A percentile compares a stretch with the other conserved stretches of the same genome.
Conservation (phyloP, 495 filamentous ascomycete genomes). For the Aspergillus carlsbadensis region DNA sequence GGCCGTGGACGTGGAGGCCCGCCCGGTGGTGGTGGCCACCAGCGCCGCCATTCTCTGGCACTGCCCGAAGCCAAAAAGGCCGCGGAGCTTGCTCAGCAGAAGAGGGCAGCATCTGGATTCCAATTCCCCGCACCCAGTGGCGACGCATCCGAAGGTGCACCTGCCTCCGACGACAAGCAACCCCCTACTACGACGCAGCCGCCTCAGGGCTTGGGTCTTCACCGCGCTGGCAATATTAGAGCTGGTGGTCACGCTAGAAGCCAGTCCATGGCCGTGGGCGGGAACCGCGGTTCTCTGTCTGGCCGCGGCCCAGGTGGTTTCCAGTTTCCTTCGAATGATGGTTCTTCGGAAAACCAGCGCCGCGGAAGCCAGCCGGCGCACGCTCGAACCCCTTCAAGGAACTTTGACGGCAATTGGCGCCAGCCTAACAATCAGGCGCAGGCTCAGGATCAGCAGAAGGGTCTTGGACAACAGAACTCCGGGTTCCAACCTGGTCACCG, state of each 20-base stretch:
- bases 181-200: slow-evolving; percentile 32
- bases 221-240: slow-evolving; percentile 50
- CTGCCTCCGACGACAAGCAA: slow-evolving; percentile 41
- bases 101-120: slow-evolving; percentile 87
- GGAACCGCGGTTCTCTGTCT: slow-evolving; percentile 51
- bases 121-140: slow-evolving; percentile 83
- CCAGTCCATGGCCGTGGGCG: slow-evolving; percentile 68
- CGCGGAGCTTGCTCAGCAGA: slow-evolving; percentile 94
- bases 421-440: slow-evolving; percentile 71
- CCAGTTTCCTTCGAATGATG: slow-evolving; percentile 65
- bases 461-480: slow-evolving; percentile 62
- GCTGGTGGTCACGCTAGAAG: slow-evolving; percentile 62
- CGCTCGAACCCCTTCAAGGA: slow-evolving; percentile 76
- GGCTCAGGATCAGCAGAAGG: slow-evolving; percentile 52
- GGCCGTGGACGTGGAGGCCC: slow-evolving; percentile 79
- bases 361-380: slow-evolving; percentile 69
- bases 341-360: slow-evolving; percentile 66
- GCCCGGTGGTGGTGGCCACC: slow-evolving; percentile 73
- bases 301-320: slow-evolving; percentile 65
- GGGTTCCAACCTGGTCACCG: slow-evolving; percentile 93
- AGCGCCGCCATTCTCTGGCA: slow-evolving; percentile 91
- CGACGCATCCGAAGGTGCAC: slow-evolving; percentile 48
- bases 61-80: slow-evolving; percentile 97
- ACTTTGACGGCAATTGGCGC: slow-evolving; percentile 98
- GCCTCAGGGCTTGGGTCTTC: slow-evolving; percentile 44